Evolutionary conservation across 2,329 filamentous ascomycete genomes (phyloP), one percentile per base, ranked within the genome.

Genomic region (Colletotrichum melonis): DNA sequence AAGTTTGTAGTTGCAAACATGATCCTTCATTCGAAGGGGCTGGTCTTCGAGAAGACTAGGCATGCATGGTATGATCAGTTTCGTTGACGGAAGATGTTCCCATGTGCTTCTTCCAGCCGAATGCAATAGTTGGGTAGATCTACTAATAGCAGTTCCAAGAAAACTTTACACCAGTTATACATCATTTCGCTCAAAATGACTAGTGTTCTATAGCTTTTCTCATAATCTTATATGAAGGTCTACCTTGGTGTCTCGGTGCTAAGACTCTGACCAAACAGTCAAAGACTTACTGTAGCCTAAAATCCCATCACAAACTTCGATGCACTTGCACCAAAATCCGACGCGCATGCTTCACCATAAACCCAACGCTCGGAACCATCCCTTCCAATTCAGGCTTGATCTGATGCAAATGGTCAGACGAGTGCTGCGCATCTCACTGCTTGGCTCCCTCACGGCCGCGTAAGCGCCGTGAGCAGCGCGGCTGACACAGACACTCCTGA

Each of bases 391-490:
- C 60, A 26, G 28, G 19, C 32, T 63, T 32, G n/a, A 63, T 35
- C 49, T 35, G 46, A 63, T 35, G n/a, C 46, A 12, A 26, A 64
- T 16, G 62, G 35, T 11, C 16, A 24, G 62, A 54, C n/a, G 28
- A 16, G 28, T 24, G 46, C 62, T 65, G 35, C 63, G 32, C 63
- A 52, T 65, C 63, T 26, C 19, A 14, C 22, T 28, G 26, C 59
- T 66, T 73, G 70, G 67, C 71, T 49, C 67, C 49, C 49, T 65
- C 60, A 55, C 14, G 49, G 71, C 71, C 71, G 46, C 67, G 71
- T 73, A 71, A 73, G 71, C 71, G 49, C 56, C 67, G 71, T 73
- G 65, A 73, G 71, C 71, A 71, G 49, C 38, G 26, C 26, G 38
- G 26, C 38, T 46, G 22, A 14, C 19, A 8, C 16, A 22, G 28